phyloP scores from a whole-genome alignment of 345 rosid species.

The Brassica nigra region DNA sequence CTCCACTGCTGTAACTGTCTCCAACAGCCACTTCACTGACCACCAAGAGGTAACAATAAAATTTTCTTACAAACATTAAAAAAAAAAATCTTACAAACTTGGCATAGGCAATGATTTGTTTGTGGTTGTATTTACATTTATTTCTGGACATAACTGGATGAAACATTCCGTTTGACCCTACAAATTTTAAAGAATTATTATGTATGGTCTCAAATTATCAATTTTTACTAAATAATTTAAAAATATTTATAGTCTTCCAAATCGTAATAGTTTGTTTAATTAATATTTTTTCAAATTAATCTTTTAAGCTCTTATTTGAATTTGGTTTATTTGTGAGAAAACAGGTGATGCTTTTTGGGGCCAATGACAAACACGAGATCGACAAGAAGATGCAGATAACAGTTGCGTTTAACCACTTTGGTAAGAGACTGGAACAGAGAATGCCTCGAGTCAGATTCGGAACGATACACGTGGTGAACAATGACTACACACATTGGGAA shows the following conservation, averaged over 20 bases:
- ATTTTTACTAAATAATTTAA: too few relatives aligned
- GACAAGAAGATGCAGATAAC: conserved; percentile 71
- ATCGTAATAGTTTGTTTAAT: not conserved
- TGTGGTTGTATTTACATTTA: not conserved
- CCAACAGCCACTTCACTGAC: conserved; percentile 65
- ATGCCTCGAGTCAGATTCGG: conserved; percentile 62
- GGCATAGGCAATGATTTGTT: not conserved
- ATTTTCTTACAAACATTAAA: not conserved
- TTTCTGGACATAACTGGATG: not conserved
- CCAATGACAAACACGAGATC: conserved; percentile 38
- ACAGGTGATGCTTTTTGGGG: conserved; percentile 75
- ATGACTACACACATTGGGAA: conserved; percentile 76
- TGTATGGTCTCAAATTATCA: not conserved
- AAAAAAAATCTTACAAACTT: not conserved
- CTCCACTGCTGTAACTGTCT: conserved; percentile 65
- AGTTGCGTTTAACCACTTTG: conserved; percentile 77
- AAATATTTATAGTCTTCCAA: not conserved
- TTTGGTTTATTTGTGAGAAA: not conserved
- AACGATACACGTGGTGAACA: conserved; percentile 66
- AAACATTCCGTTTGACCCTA: not conserved
- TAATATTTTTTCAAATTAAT: not conserved
- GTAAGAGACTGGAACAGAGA: conserved; percentile 47
- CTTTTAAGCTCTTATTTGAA: not conserved
- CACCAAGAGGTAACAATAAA: conserved; percentile 53
- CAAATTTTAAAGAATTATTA: not conserved